Base-by-base conservation (phyloP, 2,329 filamentous ascomycete genomes). In the Zarea fungicola region DNA sequence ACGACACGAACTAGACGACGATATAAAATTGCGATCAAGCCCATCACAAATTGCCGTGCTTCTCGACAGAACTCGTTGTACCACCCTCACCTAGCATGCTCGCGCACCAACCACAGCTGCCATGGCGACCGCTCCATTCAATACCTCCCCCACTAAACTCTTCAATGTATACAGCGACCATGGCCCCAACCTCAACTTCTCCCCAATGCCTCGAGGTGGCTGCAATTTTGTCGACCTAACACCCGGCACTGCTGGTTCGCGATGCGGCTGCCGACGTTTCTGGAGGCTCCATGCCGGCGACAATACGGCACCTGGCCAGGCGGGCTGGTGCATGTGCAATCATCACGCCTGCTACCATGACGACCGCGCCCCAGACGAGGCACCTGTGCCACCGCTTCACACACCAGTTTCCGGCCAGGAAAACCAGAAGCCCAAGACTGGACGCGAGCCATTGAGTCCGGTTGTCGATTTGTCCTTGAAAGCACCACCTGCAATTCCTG, bases 291-390 rank as follows among this genome's bases (percentile, higher is more conserved):
- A 64, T 48, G 56, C 61, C 47, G 54, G 60, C 39, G 64, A 58
- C 26, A 61, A 63, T 42, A 59, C 65, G 40, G 60, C 64, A 35
- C 55, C 62, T 47, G 72, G 73, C 46, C 71, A 79, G 57, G 58
- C 67, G 23, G 66, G 68, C 52, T 80, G 73, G 70, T 83, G 79
- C 65, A 81, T 82, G 78, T 83, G 79, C 58, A 76, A 75, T 45
- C 79, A 83, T 56, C 79, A 83, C 62, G 79, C 79, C 46, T 83
- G 79, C 61, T 83, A 72, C 53, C 79, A 83, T 53, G 78, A 81
- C 60, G 71, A 80, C 56, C 63, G 61, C 29, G 50, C 56, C 42
- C 54, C 53, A 44, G 56, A 59, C 52, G 53, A 21, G 25, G 16
- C 25, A 7, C 47, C 28, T n/a, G 26, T 22, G 35, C 43, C 54